Base-by-base conservation (phyloP, 257 asterid species). In the Scutellaria barbata region DNA sequence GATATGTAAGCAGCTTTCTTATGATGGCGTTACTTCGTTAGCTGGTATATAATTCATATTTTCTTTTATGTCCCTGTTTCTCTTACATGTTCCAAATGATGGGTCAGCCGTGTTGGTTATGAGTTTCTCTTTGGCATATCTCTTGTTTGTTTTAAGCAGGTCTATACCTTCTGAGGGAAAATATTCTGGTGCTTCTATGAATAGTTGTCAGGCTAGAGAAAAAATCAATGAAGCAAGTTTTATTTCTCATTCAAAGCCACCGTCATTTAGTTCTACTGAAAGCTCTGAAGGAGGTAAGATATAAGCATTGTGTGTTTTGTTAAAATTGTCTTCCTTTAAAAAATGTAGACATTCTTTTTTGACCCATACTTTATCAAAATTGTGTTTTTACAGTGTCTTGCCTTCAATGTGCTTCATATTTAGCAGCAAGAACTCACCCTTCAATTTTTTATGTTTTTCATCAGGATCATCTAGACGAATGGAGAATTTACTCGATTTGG, bases 221-320 rank as follows among this genome's bases (percentile, higher is more conserved):
- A 84, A 79, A 82, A 68, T 69, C 18, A 81, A 76, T 73, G 90
- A 83, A 80, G 86, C 82, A 61, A 84, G 75, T 74, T 68, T 86
- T 45, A 70, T 82, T 60, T 81, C 69, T 77, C 87, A 78, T 80
- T 86, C 95, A 41, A 76, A 84, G 58, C 88, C 84, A 17, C 85
- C 95, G 10, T 88, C 95, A 17, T 79, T 81, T 78, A 79, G 90
- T 73, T 88, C 90, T 40, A 84, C 90, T 41, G 92, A 86, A 77
- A 88, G 90, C 85, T 86, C 90, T 3, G 89, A 84, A 77, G 90
- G 90, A 80, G 95, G 95, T 86, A 74, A 68, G 74, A 25, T 41
- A 12, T 66, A 41, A 14, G 10, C 30, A 45, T 71, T 70, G 42
- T n/a, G 20, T 68, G 48, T 42, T 63, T 30, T 41, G 50, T 40